Conservation (phyloP, 768 basidiomycete species). For the Lactifluus rugatus region DNA sequence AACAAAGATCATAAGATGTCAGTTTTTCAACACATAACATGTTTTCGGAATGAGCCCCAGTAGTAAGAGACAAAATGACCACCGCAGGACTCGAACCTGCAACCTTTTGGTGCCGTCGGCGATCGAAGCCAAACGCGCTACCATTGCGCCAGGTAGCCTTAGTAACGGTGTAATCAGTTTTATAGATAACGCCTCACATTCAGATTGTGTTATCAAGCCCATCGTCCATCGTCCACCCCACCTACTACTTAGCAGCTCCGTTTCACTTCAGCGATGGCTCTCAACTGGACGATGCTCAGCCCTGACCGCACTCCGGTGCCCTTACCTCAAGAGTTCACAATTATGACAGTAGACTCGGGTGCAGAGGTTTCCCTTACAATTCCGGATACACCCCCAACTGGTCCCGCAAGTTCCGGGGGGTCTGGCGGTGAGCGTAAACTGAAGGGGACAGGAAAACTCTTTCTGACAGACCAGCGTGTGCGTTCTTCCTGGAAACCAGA, state of each 20-base stretch:
- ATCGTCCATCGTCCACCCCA: too few relatives aligned
- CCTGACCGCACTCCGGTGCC: constrained; percentile 51
- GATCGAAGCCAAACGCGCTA: constrained; percentile 93
- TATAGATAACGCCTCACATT: background rate
- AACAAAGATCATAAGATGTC: too few relatives aligned
- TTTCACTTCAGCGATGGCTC: constrained; percentile 33
- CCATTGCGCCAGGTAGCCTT: constrained; percentile 73
- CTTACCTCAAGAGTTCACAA: constrained; percentile 49
- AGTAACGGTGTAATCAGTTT: background rate
- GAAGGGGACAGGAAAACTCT: constrained; percentile 47
- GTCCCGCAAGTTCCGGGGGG: constrained; percentile 37
- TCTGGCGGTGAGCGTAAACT: constrained; percentile 48
- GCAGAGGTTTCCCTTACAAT: constrained; percentile 50
- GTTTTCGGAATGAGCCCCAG: too few relatives aligned
- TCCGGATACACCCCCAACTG: constrained; percentile 42
- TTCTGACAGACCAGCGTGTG: constrained; percentile 69
- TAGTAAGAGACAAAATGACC: constrained; percentile 22
- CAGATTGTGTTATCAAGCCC: background rate
- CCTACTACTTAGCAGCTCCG: background rate
- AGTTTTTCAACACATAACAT: too few relatives aligned
- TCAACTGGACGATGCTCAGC: constrained; percentile 70
- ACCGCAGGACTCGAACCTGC: constrained; percentile 96
- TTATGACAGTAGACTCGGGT: constrained; percentile 46
- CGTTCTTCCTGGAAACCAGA: constrained; percentile 21
- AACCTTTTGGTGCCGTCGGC: constrained; percentile 80